These are phyloP conservation scores for Backusella tuberculispora DNA, from an alignment of 192 early-diverging fungal species.

Conservation along the genomic window DNA sequence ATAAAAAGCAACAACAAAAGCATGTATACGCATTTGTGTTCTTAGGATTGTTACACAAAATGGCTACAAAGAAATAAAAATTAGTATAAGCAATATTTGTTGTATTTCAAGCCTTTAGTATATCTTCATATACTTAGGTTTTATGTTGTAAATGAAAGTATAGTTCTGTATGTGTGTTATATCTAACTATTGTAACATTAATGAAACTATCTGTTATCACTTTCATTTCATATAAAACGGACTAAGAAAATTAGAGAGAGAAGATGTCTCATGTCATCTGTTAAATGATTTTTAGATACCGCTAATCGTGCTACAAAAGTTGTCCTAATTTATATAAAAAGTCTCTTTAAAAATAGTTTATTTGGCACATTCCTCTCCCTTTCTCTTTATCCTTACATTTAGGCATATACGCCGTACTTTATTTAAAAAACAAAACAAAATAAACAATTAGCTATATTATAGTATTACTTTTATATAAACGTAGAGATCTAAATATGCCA, in stretches of 20 bases:
- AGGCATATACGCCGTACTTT: background rate
- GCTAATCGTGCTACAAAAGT: background rate
- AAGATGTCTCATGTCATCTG: background rate
- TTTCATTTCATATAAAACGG: background rate
- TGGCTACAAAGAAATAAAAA: background rate
- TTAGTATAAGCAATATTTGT: background rate
- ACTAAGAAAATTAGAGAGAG: background rate
- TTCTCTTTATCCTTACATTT: background rate
- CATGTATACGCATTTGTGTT: background rate
- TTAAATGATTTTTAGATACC: background rate
- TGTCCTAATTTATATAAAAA: background rate
- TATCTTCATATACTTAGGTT: background rate
- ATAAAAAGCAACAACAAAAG: background rate
- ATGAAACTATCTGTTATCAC: background rate
- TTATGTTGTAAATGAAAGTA: background rate
- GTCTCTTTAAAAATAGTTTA: background rate
- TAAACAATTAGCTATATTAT: background rate
- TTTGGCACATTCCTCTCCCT: background rate
- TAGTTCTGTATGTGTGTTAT: background rate
- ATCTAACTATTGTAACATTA: background rate
- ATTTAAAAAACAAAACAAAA: background rate
- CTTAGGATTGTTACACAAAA: background rate
- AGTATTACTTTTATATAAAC: background rate
- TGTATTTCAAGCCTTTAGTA: background rate
- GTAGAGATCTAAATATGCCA: slow-evolving; percentile 22